These are phyloP conservation scores for Hypoxylon sp. DNA, from an alignment of 2,329 filamentous ascomycete species.

Conservation along the genomic window DNA sequence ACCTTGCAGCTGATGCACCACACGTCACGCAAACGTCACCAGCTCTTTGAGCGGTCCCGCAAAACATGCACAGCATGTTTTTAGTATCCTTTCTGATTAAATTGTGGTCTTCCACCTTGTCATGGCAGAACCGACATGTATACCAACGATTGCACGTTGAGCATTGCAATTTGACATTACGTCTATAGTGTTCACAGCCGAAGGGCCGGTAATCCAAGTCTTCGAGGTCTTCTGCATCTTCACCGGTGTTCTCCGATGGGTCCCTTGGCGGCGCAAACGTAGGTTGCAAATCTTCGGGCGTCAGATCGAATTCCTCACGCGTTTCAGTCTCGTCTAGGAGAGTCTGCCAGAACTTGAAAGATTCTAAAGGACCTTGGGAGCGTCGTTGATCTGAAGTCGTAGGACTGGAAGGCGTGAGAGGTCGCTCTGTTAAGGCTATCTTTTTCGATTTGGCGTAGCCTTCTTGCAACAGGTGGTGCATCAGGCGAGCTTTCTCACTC, in stretches of 20 bases:
- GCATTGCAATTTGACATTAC: constrained; percentile 97
- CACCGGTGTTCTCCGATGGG: constrained; percentile 54
- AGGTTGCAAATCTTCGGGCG: constrained; percentile 74
- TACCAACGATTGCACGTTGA: constrained; percentile 93
- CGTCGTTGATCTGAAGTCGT: constrained; percentile 58
- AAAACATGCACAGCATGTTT: constrained; percentile 98
- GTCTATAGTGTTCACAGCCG: constrained; percentile 92
- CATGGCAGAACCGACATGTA: constrained; percentile 94
- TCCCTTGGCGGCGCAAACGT: constrained; percentile 74
- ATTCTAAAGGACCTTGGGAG: constrained; percentile 64
- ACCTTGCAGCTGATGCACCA: constrained; percentile 82
- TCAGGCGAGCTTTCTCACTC: constrained; percentile 77
- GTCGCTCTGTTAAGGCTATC: constrained; percentile 49
- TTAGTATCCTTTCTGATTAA: constrained; percentile 87
- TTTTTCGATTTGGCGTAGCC: constrained; percentile 69
- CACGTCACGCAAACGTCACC: constrained; percentile 84
- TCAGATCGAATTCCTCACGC: constrained; percentile 65
- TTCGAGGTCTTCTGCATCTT: constrained; percentile 62
- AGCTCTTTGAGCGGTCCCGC: constrained; percentile 85
- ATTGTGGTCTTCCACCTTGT: constrained; percentile 82
- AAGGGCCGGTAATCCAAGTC: constrained; percentile 64
- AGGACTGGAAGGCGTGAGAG: constrained; percentile 58
- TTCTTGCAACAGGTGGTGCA: constrained; percentile 80
- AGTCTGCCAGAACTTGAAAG: constrained; percentile 72
- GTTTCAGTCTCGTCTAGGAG: constrained; percentile 58